A percentile compares a stretch with the other conserved stretches of the same genome.
Conservation (phyloP, 495 filamentous ascomycete genomes). For the Symbiotaphrina buchneri region DNA sequence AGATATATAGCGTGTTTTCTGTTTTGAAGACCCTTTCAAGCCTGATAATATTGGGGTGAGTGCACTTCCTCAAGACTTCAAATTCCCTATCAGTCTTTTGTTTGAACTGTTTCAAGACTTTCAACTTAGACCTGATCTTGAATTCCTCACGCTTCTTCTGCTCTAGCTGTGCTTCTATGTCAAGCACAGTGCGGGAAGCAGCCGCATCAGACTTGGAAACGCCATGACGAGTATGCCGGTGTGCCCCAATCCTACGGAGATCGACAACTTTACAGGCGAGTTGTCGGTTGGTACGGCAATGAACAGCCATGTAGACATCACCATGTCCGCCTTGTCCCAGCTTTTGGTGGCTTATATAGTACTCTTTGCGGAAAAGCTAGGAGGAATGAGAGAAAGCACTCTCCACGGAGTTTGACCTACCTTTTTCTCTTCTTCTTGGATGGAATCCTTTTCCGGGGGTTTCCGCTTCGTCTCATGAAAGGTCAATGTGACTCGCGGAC, state of each 20-base stretch:
- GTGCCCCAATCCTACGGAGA: constrained; percentile 4
- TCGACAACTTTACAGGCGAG: constrained; percentile 18
- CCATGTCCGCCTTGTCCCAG: constrained; percentile 15
- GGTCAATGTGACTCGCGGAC: background rate
- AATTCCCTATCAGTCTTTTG: too few species aligned
- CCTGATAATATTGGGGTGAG: constrained; percentile 39
- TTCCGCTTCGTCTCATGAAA: background rate
- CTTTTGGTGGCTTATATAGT: constrained; percentile 10
- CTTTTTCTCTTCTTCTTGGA: constrained; percentile 1
- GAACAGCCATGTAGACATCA: constrained; percentile 11
- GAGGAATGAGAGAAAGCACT: constrained; percentile 2
- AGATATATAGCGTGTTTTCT: constrained; percentile 26
- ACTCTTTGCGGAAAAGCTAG: constrained; percentile 11
- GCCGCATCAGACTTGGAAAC: background rate
- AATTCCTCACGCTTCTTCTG: too few species aligned
- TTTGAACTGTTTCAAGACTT: too few species aligned
- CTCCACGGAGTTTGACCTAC: constrained; percentile 3
- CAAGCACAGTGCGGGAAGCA: too few species aligned
- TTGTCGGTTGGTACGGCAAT: constrained; percentile 12
- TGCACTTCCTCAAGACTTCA: too few species aligned
- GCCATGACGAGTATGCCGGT: background rate
- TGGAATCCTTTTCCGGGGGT: background rate
- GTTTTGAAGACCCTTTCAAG: constrained; percentile 29
- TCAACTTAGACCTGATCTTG: too few species aligned
- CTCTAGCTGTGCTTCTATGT: too few species aligned